Evolutionary conservation across 768 basidiomycete species (phyloP).

Genomic region (Hemileccinum impolitum): DNA sequence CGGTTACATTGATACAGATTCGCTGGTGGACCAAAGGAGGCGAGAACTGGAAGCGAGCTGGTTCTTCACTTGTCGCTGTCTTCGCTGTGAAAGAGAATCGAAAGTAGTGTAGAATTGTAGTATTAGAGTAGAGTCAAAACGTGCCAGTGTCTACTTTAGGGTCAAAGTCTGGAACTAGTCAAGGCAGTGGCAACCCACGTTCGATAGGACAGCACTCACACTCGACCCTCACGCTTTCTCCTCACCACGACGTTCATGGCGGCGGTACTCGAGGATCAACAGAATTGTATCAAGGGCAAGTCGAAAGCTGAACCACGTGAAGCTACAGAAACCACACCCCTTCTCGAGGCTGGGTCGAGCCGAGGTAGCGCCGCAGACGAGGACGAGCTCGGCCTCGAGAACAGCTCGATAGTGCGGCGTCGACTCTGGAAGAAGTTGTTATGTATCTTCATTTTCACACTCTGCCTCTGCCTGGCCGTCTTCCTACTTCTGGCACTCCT

Average conservation of each 20-base stretch:
- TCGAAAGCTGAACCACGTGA: slow-evolving; percentile 20
- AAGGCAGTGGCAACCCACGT: slow-evolving; percentile 18
- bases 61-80: slow-evolving; percentile 55
- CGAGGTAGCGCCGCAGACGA: slow-evolving; percentile 16
- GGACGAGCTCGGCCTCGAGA: slow-evolving; percentile 22
- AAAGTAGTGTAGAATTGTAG: too few relatives aligned
- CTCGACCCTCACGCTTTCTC: background rate
- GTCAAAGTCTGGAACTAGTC: slow-evolving; percentile 2
- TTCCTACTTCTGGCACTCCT: slow-evolving; percentile 47
- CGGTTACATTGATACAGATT: slow-evolving; percentile 45
- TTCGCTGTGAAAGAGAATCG: slow-evolving; percentile 37
- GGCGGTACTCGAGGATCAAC: slow-evolving; percentile 11
- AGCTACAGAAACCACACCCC: slow-evolving; percentile 30
- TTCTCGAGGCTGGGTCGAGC: slow-evolving; percentile 25
- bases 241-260: slow-evolving; percentile 21
- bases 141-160: too few relatives aligned
- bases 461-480: slow-evolving; percentile 46
- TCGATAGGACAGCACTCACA: slow-evolving; percentile 3
- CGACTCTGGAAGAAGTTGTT: slow-evolving; percentile 34
- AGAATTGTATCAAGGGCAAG: slow-evolving; percentile 24
- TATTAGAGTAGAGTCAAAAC: too few relatives aligned
- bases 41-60: slow-evolving; percentile 45
- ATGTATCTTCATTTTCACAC: slow-evolving; percentile 55
- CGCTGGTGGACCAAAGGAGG: slow-evolving; percentile 34
- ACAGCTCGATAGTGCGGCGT: slow-evolving; percentile 18